Percentiles rank a stretch among this genome's conserved stretches.
These are phyloP conservation scores for Monilinia polystroma DNA, from an alignment of 2,329 filamentous ascomycete species.

Conservation along the genomic window DNA sequence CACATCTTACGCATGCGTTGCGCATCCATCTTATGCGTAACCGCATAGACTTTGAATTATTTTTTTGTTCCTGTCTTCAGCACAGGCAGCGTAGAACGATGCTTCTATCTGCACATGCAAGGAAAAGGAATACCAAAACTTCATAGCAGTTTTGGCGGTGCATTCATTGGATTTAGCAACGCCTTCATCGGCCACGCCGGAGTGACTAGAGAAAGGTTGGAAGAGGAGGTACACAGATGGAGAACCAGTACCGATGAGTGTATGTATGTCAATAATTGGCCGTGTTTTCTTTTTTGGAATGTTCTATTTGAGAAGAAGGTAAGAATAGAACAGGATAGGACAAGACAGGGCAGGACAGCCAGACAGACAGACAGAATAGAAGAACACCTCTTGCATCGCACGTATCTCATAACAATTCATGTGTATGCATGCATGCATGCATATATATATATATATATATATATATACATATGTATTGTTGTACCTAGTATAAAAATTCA, in stretches of 20 bases:
- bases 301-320: no score
- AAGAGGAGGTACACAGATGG: background rate
- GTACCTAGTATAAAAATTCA: background rate
- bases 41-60: background rate
- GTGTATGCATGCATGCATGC: no score
- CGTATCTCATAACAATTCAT: no score
- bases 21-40: background rate
- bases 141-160: background rate
- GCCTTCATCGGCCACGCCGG: conserved; percentile 17
- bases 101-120: conserved; percentile 3
- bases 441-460: no score
- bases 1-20: no score
- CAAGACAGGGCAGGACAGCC: no score
- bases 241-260: no score
- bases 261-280: background rate
- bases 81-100: conserved; percentile 9
- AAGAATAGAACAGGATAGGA: no score
- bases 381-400: no score
- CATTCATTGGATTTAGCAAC: conserved; percentile 5
- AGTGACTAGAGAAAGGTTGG: conserved; percentile 3
- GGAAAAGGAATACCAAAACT: background rate
- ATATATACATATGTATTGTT: no score
- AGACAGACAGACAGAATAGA: no score
- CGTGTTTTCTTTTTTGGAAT: background rate
- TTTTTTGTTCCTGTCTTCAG: conserved; percentile 6